Percentiles rank a stretch among this genome's conserved stretches.
phyloP scores from a whole-genome alignment of 2,329 filamentous ascomycete genomes.

The Claviceps monticola region DNA sequence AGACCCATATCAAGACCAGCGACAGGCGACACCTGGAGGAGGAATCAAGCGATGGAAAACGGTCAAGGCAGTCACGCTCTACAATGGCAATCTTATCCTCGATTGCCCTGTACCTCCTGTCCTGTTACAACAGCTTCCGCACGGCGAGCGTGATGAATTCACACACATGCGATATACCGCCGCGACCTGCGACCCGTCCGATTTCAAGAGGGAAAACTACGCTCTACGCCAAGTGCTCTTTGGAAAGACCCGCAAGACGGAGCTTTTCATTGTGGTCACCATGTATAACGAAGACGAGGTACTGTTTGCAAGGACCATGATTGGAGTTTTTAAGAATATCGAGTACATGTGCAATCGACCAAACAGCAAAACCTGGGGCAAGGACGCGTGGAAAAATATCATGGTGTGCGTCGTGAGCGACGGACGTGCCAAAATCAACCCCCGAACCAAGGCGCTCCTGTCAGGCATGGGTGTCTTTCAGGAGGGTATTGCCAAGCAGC shows the following conservation, averaged over 20 bases:
- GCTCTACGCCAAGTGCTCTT: slow-evolving; percentile 85
- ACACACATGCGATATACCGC: slow-evolving; percentile 90
- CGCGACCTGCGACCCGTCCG: slow-evolving; percentile 80
- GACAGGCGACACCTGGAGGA: slow-evolving; percentile 17
- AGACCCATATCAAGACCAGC: slow-evolving; percentile 24
- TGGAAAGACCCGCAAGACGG: slow-evolving; percentile 81
- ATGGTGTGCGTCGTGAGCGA: slow-evolving; percentile 97
- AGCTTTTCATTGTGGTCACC: slow-evolving; percentile 90
- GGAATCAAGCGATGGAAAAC: slow-evolving; percentile 87
- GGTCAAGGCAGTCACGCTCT: slow-evolving; percentile 94
- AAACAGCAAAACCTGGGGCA: slow-evolving; percentile 94
- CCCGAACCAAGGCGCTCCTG: slow-evolving; percentile 73
- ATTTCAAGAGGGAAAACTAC: slow-evolving; percentile 82
- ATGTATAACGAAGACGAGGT: slow-evolving; percentile 99
- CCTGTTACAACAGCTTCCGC: slow-evolving; percentile 74
- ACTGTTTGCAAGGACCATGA: slow-evolving; percentile 88
- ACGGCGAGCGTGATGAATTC: slow-evolving; percentile 84
- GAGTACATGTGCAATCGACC: slow-evolving; percentile 93
- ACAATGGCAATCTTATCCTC: slow-evolving; percentile 90
- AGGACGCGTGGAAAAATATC: slow-evolving; percentile 99
- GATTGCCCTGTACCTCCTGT: slow-evolving; percentile 90
- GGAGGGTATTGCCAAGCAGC: slow-evolving; percentile 95
- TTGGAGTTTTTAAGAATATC: slow-evolving; percentile 95
- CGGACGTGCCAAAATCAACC: slow-evolving; percentile 92
- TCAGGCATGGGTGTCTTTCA: slow-evolving; percentile 95